These are phyloP conservation scores for Xylariaceae sp. DNA, from an alignment of 2,329 filamentous ascomycete genomes.

Conservation along the genomic window DNA sequence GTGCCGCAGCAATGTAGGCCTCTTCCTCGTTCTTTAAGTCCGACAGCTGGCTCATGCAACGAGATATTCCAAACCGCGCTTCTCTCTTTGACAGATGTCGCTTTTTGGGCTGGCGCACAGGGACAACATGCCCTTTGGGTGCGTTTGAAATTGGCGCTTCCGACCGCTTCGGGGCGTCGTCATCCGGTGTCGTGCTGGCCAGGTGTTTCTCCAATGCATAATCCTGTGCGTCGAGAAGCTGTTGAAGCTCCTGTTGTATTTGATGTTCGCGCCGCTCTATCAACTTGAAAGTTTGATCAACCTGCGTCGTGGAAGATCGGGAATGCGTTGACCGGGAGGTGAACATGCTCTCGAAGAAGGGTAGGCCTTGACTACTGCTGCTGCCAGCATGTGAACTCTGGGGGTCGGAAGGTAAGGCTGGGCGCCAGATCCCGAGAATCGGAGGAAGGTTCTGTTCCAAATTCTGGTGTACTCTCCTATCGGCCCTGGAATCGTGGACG, in stretches of 20 bases:
- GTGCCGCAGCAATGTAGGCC: slow-evolving; percentile 51
- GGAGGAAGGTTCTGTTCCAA: slow-evolving; percentile 7
- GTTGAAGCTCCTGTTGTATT: slow-evolving; percentile 53
- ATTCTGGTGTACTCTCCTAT: slow-evolving; percentile 4
- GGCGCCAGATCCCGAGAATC: slow-evolving; percentile 22
- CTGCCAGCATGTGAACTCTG: slow-evolving; percentile 10
- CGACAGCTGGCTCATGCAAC: slow-evolving; percentile 58
- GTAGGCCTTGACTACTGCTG: slow-evolving; percentile 14
- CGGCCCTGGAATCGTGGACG: slow-evolving; percentile 9
- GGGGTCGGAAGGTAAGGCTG: slow-evolving; percentile 20
- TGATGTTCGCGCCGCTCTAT: slow-evolving; percentile 44
- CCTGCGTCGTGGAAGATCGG: slow-evolving; percentile 18
- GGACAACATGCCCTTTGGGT: slow-evolving; percentile 40
- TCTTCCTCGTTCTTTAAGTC: slow-evolving; percentile 64
- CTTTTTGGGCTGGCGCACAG: slow-evolving; percentile 52
- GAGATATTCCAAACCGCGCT: slow-evolving; percentile 60
- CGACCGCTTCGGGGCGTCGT: slow-evolving; percentile 12
- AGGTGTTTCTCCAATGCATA: slow-evolving; percentile 44
- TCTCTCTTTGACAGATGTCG: slow-evolving; percentile 53
- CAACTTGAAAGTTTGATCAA: slow-evolving; percentile 29
- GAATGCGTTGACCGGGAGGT: slow-evolving; percentile 19
- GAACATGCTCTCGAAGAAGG: slow-evolving; percentile 31
- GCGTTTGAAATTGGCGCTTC: slow-evolving; percentile 16
- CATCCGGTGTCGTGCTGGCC: slow-evolving; percentile 18
- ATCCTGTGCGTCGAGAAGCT: slow-evolving; percentile 54